These are phyloP conservation scores for Kwoniella pini DNA, from an alignment of 768 basidiomycete species.

Conservation along the genomic window DNA sequence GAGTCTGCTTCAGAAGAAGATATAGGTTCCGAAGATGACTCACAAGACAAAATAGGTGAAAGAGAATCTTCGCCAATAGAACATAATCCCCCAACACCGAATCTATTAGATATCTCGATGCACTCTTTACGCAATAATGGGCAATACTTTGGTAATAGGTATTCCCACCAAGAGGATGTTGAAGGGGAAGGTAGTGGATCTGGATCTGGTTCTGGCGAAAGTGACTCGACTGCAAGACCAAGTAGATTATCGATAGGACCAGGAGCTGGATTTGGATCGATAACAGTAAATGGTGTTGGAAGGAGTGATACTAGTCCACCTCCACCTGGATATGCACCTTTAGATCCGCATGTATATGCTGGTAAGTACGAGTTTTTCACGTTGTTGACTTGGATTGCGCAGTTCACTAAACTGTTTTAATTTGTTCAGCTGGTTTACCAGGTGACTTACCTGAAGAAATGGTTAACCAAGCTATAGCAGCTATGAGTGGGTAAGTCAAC, in stretches of 20 bases:
- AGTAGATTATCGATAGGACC: not conserved
- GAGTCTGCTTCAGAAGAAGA: conserved; percentile 19
- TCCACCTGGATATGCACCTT: conserved; percentile 51
- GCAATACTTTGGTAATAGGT: conserved; percentile 39
- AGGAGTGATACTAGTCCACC: conserved; percentile 38
- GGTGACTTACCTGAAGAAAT: conserved; percentile 90
- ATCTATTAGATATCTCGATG: conserved; percentile 56
- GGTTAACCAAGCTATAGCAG: conserved; percentile 84
- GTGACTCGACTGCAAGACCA: conserved; percentile 42
- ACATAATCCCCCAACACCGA: conserved; percentile 58
- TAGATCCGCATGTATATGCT: conserved; percentile 49
- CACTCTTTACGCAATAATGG: conserved; percentile 49
- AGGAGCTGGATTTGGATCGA: too few relatives aligned
- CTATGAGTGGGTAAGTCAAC: conserved; percentile 29
- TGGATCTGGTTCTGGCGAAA: conserved; percentile 39
- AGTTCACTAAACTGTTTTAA: too few relatives aligned
- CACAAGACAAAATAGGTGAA: conserved; percentile 13
- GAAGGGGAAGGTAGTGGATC: conserved; percentile 22
- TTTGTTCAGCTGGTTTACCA: conserved; percentile 78
- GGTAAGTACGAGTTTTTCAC: conserved; percentile 24
- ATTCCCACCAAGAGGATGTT: conserved; percentile 17
- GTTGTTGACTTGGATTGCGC: conserved; percentile 62
- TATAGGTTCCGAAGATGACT: conserved; percentile 13
- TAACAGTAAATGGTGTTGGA: conserved; percentile 6
- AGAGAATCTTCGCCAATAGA: conserved; percentile 38